These are phyloP conservation scores for Alternaria rosae DNA, from an alignment of 2,329 filamentous ascomycete species.

Conservation along the genomic window DNA sequence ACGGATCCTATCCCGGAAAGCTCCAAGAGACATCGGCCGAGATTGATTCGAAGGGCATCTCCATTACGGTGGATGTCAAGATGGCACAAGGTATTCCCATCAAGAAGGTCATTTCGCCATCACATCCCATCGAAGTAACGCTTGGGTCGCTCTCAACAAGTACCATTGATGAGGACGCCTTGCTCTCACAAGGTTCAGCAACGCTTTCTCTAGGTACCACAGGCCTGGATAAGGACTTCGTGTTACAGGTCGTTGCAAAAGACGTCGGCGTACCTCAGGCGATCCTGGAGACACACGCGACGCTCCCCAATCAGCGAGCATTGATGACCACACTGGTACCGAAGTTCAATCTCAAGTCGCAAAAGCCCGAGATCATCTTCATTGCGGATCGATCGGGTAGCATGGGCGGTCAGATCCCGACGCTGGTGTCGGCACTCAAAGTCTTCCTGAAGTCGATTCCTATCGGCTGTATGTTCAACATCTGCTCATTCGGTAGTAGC, in stretches of 20 bases:
- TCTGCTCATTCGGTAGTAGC: slow-evolving; percentile 1
- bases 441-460: slow-evolving; percentile 11
- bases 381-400: slow-evolving; percentile 13
- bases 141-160: slow-evolving; percentile 8
- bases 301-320: slow-evolving; percentile 4
- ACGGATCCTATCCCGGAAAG: neutral
- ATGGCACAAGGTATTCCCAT: slow-evolving; percentile 1
- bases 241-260: slow-evolving; percentile 10
- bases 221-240: slow-evolving; percentile 4
- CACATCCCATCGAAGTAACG: slow-evolving; percentile 11
- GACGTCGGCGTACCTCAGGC: slow-evolving; percentile 10
- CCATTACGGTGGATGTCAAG: slow-evolving; percentile 9
- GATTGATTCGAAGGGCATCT: neutral
- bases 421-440: slow-evolving; percentile 7
- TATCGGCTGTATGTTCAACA: slow-evolving; percentile 14
- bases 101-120: slow-evolving; percentile 10
- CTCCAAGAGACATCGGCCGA: neutral
- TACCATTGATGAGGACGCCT: neutral
- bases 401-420: neutral
- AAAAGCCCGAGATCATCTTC: slow-evolving; percentile 12
- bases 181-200: slow-evolving; percentile 2
- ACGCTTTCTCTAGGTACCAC: neutral
- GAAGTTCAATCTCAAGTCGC: slow-evolving; percentile 10
- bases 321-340: slow-evolving; percentile 11
- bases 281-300: slow-evolving; percentile 6